Evolutionary conservation across 164 flowering plant genomes (phyloP).

Genomic region (Saururus chinensis): DNA sequence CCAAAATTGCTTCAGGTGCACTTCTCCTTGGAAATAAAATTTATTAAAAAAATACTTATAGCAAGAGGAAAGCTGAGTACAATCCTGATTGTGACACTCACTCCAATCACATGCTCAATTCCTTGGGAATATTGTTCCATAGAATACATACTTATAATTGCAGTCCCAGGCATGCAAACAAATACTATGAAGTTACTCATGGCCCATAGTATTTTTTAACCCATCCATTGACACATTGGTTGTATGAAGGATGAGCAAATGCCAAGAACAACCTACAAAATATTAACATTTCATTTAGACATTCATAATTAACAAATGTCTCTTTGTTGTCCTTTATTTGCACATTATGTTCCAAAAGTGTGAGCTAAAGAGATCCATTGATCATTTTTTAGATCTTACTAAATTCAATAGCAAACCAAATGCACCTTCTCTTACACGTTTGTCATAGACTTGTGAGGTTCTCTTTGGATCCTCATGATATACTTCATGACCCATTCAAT

Average conservation of each 20-base stretch:
- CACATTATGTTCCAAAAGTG: too few relatives aligned
- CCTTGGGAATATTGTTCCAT: too few relatives aligned
- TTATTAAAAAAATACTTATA: conserved; percentile 35
- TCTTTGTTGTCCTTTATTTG: too few relatives aligned
- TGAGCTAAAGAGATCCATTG: background rate
- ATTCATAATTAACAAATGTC: too few relatives aligned
- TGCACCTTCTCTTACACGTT: conserved; percentile 99
- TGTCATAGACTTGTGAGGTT: conserved; percentile 43
- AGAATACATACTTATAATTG: too few relatives aligned
- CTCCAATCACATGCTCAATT: conserved; percentile 53
- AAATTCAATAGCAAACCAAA: conserved; percentile 99
- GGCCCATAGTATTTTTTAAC: conserved; percentile 85
- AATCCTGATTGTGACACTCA: conserved; percentile 27
- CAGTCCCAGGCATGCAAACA: conserved; percentile 85
- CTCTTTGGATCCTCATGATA: conserved; percentile 93
- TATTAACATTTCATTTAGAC: background rate
- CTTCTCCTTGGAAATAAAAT: too few relatives aligned
- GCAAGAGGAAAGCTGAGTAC: conserved; percentile 94
- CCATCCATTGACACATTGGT: conserved; percentile 79
- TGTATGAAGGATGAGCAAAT: conserved; percentile 87
- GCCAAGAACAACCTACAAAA: conserved; percentile 79
- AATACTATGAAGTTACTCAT: conserved; percentile 81
- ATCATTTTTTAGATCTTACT: conserved; percentile 62
- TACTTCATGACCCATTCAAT: conserved; percentile 99
- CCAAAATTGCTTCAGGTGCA: too few relatives aligned